Evolutionary conservation across 257 asterid species (phyloP), one percentile per base, ranked within the genome.

Genomic region (Apocynum venetum): DNA sequence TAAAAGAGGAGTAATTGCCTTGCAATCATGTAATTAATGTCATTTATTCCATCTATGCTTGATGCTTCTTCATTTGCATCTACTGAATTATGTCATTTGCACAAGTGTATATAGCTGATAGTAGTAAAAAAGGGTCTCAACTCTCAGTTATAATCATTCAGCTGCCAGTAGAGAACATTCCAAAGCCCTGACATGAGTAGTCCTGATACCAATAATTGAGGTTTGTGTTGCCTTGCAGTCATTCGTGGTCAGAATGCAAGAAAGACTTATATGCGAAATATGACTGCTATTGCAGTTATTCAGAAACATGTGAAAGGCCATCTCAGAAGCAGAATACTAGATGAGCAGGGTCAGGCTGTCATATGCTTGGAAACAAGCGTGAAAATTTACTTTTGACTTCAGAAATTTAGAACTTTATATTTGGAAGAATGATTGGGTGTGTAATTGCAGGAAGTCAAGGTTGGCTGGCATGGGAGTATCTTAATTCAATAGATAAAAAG

Each of bases 201-300:
- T 73, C 6, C 49, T n/a, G 10, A 36, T 14, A 71, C 77, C 6
- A 46, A 46, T 68, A 71, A 83, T 56, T 77, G 53, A 5, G 15
- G 48, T 17, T 52, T 10, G 14, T 77, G 20, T 5, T 36, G 56
- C 6, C 68, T 7, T 77, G 87, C 87, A 91, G 98, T 87, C 78
- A 86, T 87, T 52, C 97, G 98, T 0, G 96, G 96, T 43, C 90
- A 89, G 80, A 89, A 76, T 48, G 84, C 82, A 63, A 82, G 98
- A 78, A 87, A 78, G 77, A 68, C 65, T 65, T 83, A 83, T 35
- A 77, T 49, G 3, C 77, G 47, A 80, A 81, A 80, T 49, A 76
- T 84, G 41, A 57, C 44, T 67, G 91, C 91, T 9, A 75, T 82
- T 15, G 61, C 78, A 53, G 6, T 70, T 13, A 87, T 92, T 74